phyloP scores from a whole-genome alignment of 78 protist species.

The Dictyostelium purpureum region DNA sequence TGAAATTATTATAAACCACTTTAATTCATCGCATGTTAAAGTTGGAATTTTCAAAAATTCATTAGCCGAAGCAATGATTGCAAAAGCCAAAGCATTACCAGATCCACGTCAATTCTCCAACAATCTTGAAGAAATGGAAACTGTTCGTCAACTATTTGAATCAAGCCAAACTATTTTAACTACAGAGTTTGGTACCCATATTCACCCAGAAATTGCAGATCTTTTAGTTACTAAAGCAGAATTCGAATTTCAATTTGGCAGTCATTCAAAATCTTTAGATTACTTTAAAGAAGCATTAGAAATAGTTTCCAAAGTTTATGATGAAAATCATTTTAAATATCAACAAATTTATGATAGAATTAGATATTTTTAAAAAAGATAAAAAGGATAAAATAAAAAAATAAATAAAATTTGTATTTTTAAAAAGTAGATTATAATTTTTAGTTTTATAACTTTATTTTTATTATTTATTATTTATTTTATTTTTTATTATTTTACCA shows the following conservation, averaged over 20 bases:
- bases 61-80: constrained; percentile 17
- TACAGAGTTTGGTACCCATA: constrained; percentile 16
- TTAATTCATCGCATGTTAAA: constrained; percentile 39
- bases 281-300: constrained; percentile 33
- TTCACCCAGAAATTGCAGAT: constrained; percentile 65
- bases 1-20: constrained; percentile 1
- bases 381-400: background rate
- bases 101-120: background rate
- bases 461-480: background rate
- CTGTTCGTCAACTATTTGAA: background rate
- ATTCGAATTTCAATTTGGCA: constrained; percentile 29
- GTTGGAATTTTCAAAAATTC: constrained; percentile 48
- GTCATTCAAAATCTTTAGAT: background rate
- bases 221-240: constrained; percentile 11
- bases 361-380: constrained; percentile 23
- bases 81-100: background rate
- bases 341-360: constrained; percentile 10
- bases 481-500: constrained; percentile 18
- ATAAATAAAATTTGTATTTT: too few relatives aligned
- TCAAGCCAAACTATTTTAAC: background rate
- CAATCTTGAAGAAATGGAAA: background rate
- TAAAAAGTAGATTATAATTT: too few relatives aligned
- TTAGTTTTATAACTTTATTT: background rate
- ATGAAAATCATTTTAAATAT: constrained; percentile 34
- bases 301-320: constrained; percentile 17